These are phyloP conservation scores for Hypoxylon sp. DNA, from an alignment of 2,329 filamentous ascomycete genomes.

Conservation along the genomic window DNA sequence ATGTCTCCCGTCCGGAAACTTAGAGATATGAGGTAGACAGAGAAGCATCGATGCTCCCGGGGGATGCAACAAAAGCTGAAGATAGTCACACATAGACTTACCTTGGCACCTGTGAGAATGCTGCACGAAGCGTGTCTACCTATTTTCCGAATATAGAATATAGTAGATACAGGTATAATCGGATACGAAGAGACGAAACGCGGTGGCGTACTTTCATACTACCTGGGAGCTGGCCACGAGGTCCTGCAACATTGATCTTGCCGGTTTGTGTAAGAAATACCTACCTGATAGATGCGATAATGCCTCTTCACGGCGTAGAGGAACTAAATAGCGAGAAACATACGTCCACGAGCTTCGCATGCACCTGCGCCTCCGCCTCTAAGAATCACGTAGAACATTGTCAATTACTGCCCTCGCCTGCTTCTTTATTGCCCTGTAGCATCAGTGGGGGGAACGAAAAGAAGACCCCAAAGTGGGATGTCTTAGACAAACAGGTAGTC, in stretches of 20 bases:
- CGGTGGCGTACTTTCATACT: constrained; percentile 6
- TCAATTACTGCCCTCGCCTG: background rate
- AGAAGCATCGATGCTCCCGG: constrained; percentile 11
- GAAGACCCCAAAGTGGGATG: constrained; percentile 1
- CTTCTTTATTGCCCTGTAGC: background rate
- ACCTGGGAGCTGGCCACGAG: background rate
- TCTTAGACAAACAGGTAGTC: constrained; percentile 25
- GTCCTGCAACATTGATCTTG: constrained; percentile 8
- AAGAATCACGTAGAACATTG: constrained; percentile 5
- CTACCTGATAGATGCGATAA: constrained; percentile 1
- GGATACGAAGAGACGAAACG: constrained; percentile 10
- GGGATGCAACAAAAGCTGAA: constrained; percentile 17
- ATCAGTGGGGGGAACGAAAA: background rate
- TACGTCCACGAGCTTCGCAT: background rate
- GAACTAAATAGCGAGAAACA: background rate
- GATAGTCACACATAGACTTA: constrained; percentile 5
- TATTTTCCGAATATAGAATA: constrained; percentile 3
- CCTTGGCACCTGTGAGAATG: constrained; percentile 3
- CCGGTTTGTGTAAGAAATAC: background rate
- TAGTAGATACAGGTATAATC: constrained; percentile 11
- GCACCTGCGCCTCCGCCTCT: background rate
- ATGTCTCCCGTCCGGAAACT: background rate
- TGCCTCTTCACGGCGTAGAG: constrained; percentile 7
- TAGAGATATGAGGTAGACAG: background rate
- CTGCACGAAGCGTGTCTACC: constrained; percentile 10